Evolutionary conservation across 2,329 filamentous ascomycete species (phyloP).

Genomic region (Boeremia exigua): DNA sequence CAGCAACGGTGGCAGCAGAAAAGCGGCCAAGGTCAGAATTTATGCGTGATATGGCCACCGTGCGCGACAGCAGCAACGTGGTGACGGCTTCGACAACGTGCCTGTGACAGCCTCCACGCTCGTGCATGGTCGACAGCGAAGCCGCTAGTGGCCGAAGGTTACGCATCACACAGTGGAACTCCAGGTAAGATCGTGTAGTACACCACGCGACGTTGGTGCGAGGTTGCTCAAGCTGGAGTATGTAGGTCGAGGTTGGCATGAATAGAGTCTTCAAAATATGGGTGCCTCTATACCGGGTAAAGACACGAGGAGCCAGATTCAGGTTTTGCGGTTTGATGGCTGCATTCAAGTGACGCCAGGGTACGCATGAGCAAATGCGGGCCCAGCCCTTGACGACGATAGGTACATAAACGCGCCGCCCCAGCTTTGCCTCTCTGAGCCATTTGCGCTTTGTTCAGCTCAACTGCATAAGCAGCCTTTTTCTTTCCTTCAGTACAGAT

Average conservation of each 20-base stretch:
- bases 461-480: conserved; percentile 1
- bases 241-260: not conserved
- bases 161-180: conserved; percentile 1
- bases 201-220: conserved; percentile 23
- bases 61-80: conserved; percentile 3
- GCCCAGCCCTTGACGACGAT: conserved; percentile 28
- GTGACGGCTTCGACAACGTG: conserved; percentile 3
- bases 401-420: conserved; percentile 37
- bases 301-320: conserved; percentile 9
- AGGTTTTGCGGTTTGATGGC: conserved; percentile 26
- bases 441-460: conserved; percentile 20
- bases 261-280: not conserved
- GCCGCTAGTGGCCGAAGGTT: conserved; percentile 7
- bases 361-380: conserved; percentile 41
- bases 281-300: conserved; percentile 7
- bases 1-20: not conserved
- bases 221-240: not conserved
- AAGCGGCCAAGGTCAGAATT: not conserved
- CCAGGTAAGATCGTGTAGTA: conserved; percentile 9
- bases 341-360: conserved; percentile 34
- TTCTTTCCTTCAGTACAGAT: not conserved
- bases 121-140: conserved; percentile 17
- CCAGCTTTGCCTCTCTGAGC: conserved; percentile 26
- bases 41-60: not conserved
- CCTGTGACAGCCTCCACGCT: conserved; percentile 6